phyloP scores from a whole-genome alignment of 1,284 basidiomycete genomes.

The Trichosporon sp. region DNA sequence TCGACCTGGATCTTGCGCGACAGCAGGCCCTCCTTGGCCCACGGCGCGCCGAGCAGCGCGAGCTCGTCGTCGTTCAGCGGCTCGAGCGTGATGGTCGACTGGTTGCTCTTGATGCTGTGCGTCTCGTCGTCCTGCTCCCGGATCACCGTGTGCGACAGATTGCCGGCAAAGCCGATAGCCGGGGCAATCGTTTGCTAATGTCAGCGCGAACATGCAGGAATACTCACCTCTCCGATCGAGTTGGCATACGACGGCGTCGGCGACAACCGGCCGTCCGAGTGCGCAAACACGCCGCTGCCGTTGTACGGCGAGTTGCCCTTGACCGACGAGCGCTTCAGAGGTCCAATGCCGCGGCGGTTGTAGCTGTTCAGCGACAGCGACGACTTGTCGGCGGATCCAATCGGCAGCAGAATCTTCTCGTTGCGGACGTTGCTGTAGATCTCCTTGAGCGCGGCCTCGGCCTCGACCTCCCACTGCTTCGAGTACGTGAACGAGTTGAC shows the following conservation, averaged over 20 bases:
- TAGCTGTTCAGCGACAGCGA: conserved; percentile 66
- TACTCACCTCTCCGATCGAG: conserved; percentile 69
- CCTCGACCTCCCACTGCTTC: conserved; percentile 68
- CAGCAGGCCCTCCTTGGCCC: conserved; percentile 97
- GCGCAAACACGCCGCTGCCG: conserved; percentile 18
- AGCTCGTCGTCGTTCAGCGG: conserved; percentile 85
- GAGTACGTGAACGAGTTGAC: conserved; percentile 36
- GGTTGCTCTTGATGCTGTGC: conserved; percentile 60
- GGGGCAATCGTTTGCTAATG: conserved; percentile 55
- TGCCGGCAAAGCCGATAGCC: conserved; percentile 89
- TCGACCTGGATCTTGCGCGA: conserved; percentile 94
- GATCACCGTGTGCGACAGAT: conserved; percentile 92
- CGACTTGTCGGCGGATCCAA: conserved; percentile 44
- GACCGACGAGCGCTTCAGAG: background rate
- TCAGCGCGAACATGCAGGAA: too few species aligned
- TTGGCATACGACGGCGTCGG: conserved; percentile 84
- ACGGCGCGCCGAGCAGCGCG: conserved; percentile 87
- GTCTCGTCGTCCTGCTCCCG: conserved; percentile 90
- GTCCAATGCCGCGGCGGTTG: background rate
- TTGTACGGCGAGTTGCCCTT: conserved; percentile 52
- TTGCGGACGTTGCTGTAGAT: conserved; percentile 88
- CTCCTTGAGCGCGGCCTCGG: conserved; percentile 84
- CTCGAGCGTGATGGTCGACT: conserved; percentile 54
- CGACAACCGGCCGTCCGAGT: conserved; percentile 72
- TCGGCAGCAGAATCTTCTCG: conserved; percentile 83